Base-by-base conservation (phyloP, 352 stramenopile species). In the Pythium periplocum region DNA sequence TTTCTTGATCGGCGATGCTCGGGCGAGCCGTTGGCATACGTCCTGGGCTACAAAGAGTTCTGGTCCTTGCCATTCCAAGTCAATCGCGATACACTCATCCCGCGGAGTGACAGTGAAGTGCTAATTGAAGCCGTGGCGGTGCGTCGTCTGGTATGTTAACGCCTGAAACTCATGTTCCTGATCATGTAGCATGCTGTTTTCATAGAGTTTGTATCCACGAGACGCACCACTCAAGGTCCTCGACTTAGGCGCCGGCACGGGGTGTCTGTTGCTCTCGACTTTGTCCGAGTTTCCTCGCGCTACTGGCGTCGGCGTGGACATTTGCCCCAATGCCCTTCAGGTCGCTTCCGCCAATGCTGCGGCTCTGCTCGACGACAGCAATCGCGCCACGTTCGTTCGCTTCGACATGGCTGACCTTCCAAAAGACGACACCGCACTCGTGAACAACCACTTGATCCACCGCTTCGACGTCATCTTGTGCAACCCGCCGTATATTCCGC, bases 61-160 rank as follows among this genome's bases (percentile, higher is more conserved):
- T 93, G 81, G 80, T 89, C 78, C 1, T 58, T 91, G 44, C 52
- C 68, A 2, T 80, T 91, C 34, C 10, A 36, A 33, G 77, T 91
- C 12, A 70, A 75, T 0, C 61, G 43, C 1, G 70, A 83, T 17
- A 91, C 80, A 32, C 72, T 93, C 36, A 91, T 93, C 51, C 83
- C 83, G 36, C 78, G 83, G n/a, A 84, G 69, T 37, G 83, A 93
- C 51, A 91, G 78, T 46, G 83, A 93, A 66, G 67, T 87, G 26
- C 73, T 93, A 4, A 78, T 93, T 54, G 80, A 93, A 32, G 79
- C 76, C 37, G 61, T 91, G 4, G 45, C 69, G 55, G 79, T 90
- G 53, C 45, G 71, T 57, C 31, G n/a, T 35, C 6, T 1, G 10
- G 5, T 7, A 48, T 61, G 33, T 50, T 54, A 34, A 10, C 17